phyloP scores from a whole-genome alignment of 1,284 basidiomycete species.

The Sporisorium exsertum region DNA sequence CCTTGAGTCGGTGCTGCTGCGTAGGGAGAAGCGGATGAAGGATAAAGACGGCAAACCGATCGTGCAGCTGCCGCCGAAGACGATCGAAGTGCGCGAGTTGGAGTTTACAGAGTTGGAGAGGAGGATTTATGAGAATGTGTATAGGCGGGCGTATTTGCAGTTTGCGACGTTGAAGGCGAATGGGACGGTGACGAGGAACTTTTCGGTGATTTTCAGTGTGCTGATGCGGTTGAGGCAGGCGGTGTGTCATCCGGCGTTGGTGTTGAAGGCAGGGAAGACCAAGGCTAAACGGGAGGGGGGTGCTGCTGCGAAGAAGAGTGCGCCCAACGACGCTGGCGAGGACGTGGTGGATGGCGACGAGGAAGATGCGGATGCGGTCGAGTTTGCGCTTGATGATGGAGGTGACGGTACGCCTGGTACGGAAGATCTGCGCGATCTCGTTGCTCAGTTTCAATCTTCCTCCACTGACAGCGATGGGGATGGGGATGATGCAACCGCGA shows the following conservation, averaged over 20 bases:
- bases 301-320: slow-evolving; percentile 10
- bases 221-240: slow-evolving; percentile 71
- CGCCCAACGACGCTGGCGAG: not conserved
- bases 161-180: slow-evolving; percentile 58
- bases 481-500: slow-evolving; percentile 1
- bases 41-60: slow-evolving; percentile 89
- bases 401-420: slow-evolving; percentile 28
- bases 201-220: slow-evolving; percentile 70
- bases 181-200: slow-evolving; percentile 64
- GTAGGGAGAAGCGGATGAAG: slow-evolving; percentile 92
- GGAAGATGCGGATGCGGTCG: slow-evolving; percentile 18
- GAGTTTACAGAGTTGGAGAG: slow-evolving; percentile 63
- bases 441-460: slow-evolving; percentile 49
- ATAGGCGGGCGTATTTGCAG: slow-evolving; percentile 61
- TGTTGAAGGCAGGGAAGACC: slow-evolving; percentile 59
- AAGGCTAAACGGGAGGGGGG: slow-evolving; percentile 11
- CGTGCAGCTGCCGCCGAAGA: slow-evolving; percentile 88
- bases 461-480: slow-evolving; percentile 10
- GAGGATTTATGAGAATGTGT: slow-evolving; percentile 69
- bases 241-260: slow-evolving; percentile 70
- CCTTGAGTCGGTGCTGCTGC: slow-evolving; percentile 73
- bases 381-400: slow-evolving; percentile 32
- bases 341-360: slow-evolving; percentile 7
- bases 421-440: slow-evolving; percentile 50
- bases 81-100: slow-evolving; percentile 71